Evolutionary conservation across 75 land plant genomes (phyloP).

Genomic region (Picea glauca): DNA sequence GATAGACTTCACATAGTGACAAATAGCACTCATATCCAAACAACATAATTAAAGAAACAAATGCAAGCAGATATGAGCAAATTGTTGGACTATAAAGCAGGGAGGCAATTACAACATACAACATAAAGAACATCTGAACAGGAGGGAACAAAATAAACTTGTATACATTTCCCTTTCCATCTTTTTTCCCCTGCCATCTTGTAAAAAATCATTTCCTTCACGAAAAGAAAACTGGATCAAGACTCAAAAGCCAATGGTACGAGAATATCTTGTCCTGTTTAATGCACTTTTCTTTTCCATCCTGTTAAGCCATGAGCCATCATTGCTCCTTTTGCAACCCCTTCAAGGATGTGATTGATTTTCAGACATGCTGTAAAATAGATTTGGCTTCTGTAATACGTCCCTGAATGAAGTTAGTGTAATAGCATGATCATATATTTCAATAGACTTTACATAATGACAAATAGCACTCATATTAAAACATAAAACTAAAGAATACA

Average conservation of each 20-base stretch:
- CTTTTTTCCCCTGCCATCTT: background rate
- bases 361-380: background rate
- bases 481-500: background rate
- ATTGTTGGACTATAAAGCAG: background rate
- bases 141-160: background rate
- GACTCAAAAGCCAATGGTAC: background rate
- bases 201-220: slow-evolving; percentile 1
- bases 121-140: background rate
- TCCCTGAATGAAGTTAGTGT: background rate
- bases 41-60: background rate
- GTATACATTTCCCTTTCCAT: background rate
- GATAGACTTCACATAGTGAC: background rate
- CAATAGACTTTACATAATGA: background rate
- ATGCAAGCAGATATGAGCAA: background rate
- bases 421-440: slow-evolving; percentile 6
- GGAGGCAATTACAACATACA: background rate
- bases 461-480: background rate
- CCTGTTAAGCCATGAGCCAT: background rate
- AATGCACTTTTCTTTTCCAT: background rate
- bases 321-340: too few species aligned
- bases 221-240: background rate
- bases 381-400: background rate
- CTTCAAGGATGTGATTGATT: background rate
- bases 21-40: slow-evolving; percentile 8
- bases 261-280: slow-evolving; percentile 1